Conservation (phyloP, 345 rosid species). For the Heritiera littoralis region DNA sequence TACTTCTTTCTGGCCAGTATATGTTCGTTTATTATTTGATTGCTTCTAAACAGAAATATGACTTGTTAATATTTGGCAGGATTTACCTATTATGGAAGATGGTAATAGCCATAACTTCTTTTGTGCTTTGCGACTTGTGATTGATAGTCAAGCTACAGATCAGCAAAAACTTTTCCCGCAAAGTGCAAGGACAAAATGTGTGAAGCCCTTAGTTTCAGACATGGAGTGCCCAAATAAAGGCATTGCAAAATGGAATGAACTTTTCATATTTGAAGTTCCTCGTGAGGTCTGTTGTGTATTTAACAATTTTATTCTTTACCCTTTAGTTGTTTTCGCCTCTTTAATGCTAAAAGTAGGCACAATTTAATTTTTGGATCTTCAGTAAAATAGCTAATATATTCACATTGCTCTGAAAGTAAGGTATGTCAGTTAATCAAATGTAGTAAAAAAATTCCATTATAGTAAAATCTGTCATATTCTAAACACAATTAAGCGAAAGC, state of each 20-base stretch:
- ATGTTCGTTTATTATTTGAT: constrained; percentile 7
- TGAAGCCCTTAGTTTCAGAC: constrained; percentile 62
- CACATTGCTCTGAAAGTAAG: background rate
- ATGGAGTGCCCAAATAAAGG: constrained; percentile 44
- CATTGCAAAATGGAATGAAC: constrained; percentile 87
- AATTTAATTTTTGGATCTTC: background rate
- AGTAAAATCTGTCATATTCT: background rate
- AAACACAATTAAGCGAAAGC: background rate
- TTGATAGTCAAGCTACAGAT: constrained; percentile 76
- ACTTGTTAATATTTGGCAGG: constrained; percentile 50
- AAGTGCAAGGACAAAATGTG: constrained; percentile 98
- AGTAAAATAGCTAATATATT: background rate
- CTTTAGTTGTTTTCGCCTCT: background rate
- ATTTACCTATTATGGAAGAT: constrained; percentile 74
- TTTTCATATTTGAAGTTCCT: constrained; percentile 95
- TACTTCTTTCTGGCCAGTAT: background rate
- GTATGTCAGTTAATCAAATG: background rate
- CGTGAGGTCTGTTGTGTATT: constrained; percentile 49
- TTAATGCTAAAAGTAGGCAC: background rate
- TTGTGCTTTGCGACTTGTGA: constrained; percentile 87
- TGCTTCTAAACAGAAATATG: constrained; percentile 12
- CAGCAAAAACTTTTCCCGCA: constrained; percentile 92
- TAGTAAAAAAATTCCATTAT: background rate
- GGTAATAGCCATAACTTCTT: constrained; percentile 90
- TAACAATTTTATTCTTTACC: background rate